Base-by-base conservation (phyloP, 1,284 basidiomycete genomes). In the Ustilago hordei region DNA sequence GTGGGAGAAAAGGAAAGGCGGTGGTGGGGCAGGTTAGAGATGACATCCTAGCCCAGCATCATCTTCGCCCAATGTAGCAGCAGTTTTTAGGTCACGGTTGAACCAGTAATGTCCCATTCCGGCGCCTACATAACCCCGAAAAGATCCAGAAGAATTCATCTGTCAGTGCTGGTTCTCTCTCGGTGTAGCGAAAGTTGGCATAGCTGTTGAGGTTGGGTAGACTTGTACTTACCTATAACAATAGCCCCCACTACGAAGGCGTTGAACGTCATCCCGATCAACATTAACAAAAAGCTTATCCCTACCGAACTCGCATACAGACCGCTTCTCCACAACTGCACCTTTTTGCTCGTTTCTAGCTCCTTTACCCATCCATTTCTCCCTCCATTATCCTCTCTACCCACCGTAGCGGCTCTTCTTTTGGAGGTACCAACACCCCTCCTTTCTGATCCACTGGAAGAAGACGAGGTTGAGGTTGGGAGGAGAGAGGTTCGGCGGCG, bases 191-290 rank as follows among this genome's bases (percentile, higher is more conserved):
- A 28, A 28, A 28, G 23, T 28, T 28, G 23, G 23, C 23, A 28
- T 28, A 28, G 23, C 23, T 28, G 23, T 28, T 28, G 23, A 28
- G 6, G 39, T 11, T 28, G 8, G 28, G 47, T 15, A 23, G 54
- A 31, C 3, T 12, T 3, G 36, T 1, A 60, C 74, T 66, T 69
- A 78, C 81, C 81, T 6, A 58, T 19, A 5, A 83, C 74, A 45
- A 83, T 80, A 2, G 74, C 78, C 5, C 34, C 64, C 13, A 81
- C 75, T 11, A 83, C 43, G 36, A 55, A 83, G 0, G 69, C 73
- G 56, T 83, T 83, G 64, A 82, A 83, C 2, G 81, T 80, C 82
- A 83, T 83, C 19, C 71, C 70, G 0, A 82, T 65, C 31, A 83
- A 57, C 82, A 83, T 83, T 9, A 83, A 53, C 17, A 69, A 45